A percentile compares a stretch with the other conserved stretches of the same genome.
These are phyloP conservation scores for Nephelium lappaceum DNA, from an alignment of 345 rosid species.

Conservation along the genomic window DNA sequence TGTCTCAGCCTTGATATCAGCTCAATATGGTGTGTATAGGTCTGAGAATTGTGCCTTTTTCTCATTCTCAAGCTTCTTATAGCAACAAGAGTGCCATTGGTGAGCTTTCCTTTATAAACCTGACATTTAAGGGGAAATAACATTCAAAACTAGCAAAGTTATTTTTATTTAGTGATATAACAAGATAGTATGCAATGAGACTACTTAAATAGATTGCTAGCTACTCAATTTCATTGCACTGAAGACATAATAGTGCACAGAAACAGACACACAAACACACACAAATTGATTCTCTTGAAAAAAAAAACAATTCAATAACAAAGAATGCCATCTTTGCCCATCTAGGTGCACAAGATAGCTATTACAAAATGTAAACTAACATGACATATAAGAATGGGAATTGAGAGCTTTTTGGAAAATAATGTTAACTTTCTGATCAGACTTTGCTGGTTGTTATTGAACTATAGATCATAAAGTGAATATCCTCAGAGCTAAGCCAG, in stretches of 20 bases:
- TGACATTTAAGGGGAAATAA: conserved; percentile 20
- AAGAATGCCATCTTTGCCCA: not conserved
- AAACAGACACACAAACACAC: no score
- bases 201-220: not conserved
- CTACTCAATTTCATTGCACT: not conserved
- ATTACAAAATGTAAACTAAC: not conserved
- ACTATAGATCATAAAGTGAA: not conserved
- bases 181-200: not conserved
- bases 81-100: conserved; percentile 39
- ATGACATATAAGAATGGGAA: not conserved
- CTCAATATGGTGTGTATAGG: conserved; percentile 47
- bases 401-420: not conserved
- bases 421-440: not conserved
- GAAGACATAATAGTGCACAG: not conserved
- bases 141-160: not conserved
- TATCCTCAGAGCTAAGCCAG: no score
- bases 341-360: not conserved
- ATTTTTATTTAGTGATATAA: not conserved
- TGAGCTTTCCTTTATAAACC: conserved; percentile 50
- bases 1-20: conserved; percentile 63
- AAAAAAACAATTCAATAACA: not conserved
- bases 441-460: not conserved
- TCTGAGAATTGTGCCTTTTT: conserved; percentile 40
- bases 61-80: conserved; percentile 46
- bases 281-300: no score